phyloP scores from a whole-genome alignment of 164 flowering plant genomes.

The Macadamia integrifolia region DNA sequence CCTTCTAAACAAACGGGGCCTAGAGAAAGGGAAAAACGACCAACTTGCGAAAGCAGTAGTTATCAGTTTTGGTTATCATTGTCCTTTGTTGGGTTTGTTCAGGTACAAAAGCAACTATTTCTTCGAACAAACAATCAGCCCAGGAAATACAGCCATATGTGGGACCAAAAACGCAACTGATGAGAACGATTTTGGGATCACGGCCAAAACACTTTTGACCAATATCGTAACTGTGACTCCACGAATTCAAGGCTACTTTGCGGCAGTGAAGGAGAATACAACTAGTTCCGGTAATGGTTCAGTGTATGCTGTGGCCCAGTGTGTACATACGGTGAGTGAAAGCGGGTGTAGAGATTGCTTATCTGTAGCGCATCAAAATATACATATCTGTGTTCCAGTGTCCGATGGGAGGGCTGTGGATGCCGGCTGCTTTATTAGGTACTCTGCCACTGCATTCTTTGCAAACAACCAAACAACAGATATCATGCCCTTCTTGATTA shows the following conservation, averaged over 20 bases:
- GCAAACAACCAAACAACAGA: conserved; percentile 31
- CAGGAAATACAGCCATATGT: conserved; percentile 29
- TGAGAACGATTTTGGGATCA: conserved; percentile 9
- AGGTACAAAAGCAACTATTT: conserved; percentile 42
- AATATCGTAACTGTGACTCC: conserved; percentile 38
- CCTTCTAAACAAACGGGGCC: too few relatives aligned
- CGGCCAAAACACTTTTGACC: conserved; percentile 11
- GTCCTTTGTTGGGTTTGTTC: neutral
- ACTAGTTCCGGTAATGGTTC: neutral
- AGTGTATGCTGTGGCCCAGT: conserved; percentile 51
- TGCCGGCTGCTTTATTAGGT: conserved; percentile 60
- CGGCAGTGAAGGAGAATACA: conserved; percentile 25
- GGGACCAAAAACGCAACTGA: conserved; percentile 26
- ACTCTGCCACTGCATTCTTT: conserved; percentile 42
- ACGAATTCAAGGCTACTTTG: conserved; percentile 31
- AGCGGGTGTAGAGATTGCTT: conserved; percentile 47
- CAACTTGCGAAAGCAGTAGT: too few relatives aligned
- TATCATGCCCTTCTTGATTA: conserved; percentile 27
- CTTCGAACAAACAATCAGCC: conserved; percentile 32
- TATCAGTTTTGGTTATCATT: too few relatives aligned
- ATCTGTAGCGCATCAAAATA: conserved; percentile 28
- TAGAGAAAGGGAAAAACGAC: too few relatives aligned
- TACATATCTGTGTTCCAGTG: conserved; percentile 35
- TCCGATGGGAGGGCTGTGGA: conserved; percentile 42
- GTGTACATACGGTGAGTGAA: conserved; percentile 33